Base-by-base conservation (phyloP, 2,329 filamentous ascomycete species). In the Trichoderma arundinaceum region DNA sequence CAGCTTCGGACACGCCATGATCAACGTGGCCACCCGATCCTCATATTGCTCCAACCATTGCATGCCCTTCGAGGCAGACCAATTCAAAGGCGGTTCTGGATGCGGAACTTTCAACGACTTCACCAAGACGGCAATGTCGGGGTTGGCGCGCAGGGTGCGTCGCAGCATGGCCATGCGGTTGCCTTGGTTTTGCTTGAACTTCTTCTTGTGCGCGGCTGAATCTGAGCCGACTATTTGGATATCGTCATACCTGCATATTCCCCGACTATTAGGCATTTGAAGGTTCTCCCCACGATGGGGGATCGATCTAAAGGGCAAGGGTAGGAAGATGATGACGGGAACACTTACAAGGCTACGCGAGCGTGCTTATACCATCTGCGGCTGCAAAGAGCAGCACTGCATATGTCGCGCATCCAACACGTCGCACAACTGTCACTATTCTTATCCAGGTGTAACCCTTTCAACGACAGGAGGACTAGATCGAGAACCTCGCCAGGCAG, bases 1-100 rank as follows among this genome's bases (percentile, higher is more conserved):
- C 10, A 90, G 77, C 68, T 89, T 89, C 2, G 87, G 87, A 65
- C 87, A 90, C 0, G 85, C 83, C 86, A 88, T 88, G 65, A 90
- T 79, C 28, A 90, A 75, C 5, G 87, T 83, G 0, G 87, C 86
- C 1, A 88, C 79, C 3, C 86, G 74, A 69, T 87, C 82, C 66
- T 86, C 80, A 71, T 89, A 89, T 52, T 83, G 79, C 41, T 83
- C 81, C 17, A 76, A 56, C 10, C 77, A 70, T n/a, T 78, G 73
- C 12, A 77, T 75, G 19, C 69, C 67, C 68, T 72, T 73, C 32
- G 66, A 39, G 39, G 38, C 53, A 1, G 67, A 65, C 12, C 71
- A 70, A 32, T 72, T 74, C 33, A 77, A 75, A 0, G 80, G 79
- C 10, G 80, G 68, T 6, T 82, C 79, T 0, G 84, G 86, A 1